phyloP scores from a whole-genome alignment of 805 yeast genomes.

The Hanseniaspora lindneri region DNA sequence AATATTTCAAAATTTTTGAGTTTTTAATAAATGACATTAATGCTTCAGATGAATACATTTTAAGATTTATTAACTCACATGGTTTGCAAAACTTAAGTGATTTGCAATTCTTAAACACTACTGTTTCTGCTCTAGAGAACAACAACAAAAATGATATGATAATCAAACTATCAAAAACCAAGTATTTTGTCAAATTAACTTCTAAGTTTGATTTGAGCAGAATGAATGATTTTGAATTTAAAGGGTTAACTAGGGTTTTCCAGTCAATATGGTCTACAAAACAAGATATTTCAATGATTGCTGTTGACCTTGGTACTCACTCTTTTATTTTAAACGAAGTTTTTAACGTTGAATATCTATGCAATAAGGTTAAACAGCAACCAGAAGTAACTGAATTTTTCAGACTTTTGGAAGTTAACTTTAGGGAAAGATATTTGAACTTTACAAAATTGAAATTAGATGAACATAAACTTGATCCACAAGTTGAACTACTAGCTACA shows the following conservation, averaged over 20 bases:
- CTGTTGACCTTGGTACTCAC: conserved; percentile 26
- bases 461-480: conserved; percentile 22
- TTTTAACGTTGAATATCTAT: conserved; percentile 29
- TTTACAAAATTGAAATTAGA: conserved; percentile 24
- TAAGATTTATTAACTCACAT: conserved; percentile 29
- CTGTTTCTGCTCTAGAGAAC: conserved; percentile 22
- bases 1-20: conserved; percentile 29
- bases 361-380: conserved; percentile 17
- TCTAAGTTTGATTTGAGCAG: conserved; percentile 18
- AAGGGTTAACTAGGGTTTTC: conserved; percentile 29
- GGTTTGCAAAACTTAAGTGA: conserved; percentile 25
- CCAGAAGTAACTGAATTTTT: conserved; percentile 21
- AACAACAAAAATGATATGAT: conserved; percentile 22
- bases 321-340: conserved; percentile 30
- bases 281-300: conserved; percentile 22
- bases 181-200: conserved; percentile 26
- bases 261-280: conserved; percentile 26
- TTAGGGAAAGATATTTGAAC: conserved; percentile 25
- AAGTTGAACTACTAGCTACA: conserved; percentile 25
- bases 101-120: conserved; percentile 26
- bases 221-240: conserved; percentile 21
- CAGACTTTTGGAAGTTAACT: conserved; percentile 26
- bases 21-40: conserved; percentile 25
- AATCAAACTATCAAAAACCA: conserved; percentile 21
- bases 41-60: conserved; percentile 26